Conservation (phyloP, 2,329 filamentous ascomycete species). For the Cytospora piceae region DNA sequence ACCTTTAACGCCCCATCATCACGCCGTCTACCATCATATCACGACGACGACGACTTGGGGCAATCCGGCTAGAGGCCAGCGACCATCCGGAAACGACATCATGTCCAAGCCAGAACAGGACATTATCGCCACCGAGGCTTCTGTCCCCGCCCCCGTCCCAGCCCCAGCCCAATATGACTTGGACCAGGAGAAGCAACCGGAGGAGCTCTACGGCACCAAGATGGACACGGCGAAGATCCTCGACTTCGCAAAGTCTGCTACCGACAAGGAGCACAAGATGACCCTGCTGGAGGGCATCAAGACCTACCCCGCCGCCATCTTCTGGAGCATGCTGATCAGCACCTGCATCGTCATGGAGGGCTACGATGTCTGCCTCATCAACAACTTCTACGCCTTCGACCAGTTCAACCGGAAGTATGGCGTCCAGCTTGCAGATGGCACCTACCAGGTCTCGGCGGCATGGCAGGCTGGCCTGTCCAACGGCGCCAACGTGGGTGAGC, state of each 20-base stretch:
- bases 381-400: constrained; percentile 65
- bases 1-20: neutral
- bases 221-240: constrained; percentile 42
- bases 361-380: constrained; percentile 80
- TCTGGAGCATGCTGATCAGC: constrained; percentile 84
- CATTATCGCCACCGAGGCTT: constrained; percentile 18
- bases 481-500: constrained; percentile 63
- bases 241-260: constrained; percentile 53
- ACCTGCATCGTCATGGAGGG: constrained; percentile 92
- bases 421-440: constrained; percentile 33
- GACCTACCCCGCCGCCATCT: constrained; percentile 85
- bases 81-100: constrained; percentile 2
- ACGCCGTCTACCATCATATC: neutral
- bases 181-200: constrained; percentile 19
- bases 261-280: constrained; percentile 70
- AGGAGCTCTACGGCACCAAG: constrained; percentile 33
- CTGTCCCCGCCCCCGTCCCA: constrained; percentile 14
- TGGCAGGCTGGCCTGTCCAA: constrained; percentile 44
- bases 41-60: constrained; percentile 1
- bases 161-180: constrained; percentile 29
- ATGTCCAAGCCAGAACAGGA: constrained; percentile 29
- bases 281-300: constrained; percentile 75
- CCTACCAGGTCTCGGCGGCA: constrained; percentile 39
- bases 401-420: constrained; percentile 38
- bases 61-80: neutral